Evolutionary conservation across 208 protist species (phyloP), one percentile per base, ranked within the genome.

Genomic region (Trypanosoma melophagium): DNA sequence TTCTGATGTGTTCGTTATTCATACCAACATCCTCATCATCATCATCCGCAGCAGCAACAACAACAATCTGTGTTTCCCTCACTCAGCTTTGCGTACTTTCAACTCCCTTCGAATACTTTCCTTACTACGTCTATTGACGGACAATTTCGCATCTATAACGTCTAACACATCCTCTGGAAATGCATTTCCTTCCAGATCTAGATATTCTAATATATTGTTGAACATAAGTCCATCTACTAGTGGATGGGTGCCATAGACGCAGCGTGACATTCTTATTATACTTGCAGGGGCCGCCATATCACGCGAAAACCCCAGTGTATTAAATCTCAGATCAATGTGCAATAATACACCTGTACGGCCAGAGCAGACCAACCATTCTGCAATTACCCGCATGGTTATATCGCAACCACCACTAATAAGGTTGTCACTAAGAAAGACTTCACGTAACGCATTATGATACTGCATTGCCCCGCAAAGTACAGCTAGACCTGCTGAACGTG

Each of bases 141-240:
- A 58, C 47, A 92, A 60, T 64, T 81, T 88, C 24, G 86, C 86
- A 55, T 78, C 78, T 42, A 87, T 60, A 19, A 75, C 80, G 61
- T 77, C 71, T 17, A 88, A 28, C 10, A 87, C 45, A 53, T 65
- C 70, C 14, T 58, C 56, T 2, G 77, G 62, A 60, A 92, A 53
- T 10, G 66, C 78, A 53, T 89, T 92, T 41, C 59, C 69, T 5
- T 53, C 24, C 0, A 92, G 51, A 19, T 83, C 47, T 45, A 92
- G 38, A 42, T 45, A 50, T 17, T 60, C 51, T 28, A 88, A 21
- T 7, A 67, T 73, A 56, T 89, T 92, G 69, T 85, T 92, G 21
- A 88, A 71, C 38, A 79, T 68, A 13, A 92, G 54, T 13, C 82
- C 86, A 44, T 81, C 80, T 24, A 87, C 57, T 31, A 92, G 58